A percentile compares a stretch with the other conserved stretches of the same genome.
Evolutionary conservation across 2,329 filamentous ascomycete genomes (phyloP).

Genomic region (Venturia pyrina): DNA sequence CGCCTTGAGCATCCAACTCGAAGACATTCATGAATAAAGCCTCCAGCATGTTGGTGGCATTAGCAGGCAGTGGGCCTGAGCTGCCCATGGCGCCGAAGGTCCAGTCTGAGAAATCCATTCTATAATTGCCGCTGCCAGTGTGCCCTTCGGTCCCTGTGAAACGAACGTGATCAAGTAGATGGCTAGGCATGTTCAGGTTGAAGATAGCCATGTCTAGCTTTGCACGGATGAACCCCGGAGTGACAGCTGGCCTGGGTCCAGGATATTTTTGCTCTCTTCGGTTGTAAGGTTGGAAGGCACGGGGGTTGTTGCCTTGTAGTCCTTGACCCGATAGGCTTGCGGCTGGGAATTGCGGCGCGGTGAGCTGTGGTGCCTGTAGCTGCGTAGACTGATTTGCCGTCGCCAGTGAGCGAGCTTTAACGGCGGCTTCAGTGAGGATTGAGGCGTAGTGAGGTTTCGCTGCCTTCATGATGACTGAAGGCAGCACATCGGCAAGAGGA

Average conservation of each 20-base stretch:
- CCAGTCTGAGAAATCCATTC: slow-evolving; percentile 4
- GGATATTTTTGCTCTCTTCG: neutral
- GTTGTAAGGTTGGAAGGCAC: neutral
- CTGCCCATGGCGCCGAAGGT: neutral
- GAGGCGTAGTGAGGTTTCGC: slow-evolving; percentile 4
- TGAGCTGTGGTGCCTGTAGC: neutral
- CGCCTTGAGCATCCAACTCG: neutral
- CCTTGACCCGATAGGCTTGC: neutral
- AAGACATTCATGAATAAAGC: neutral
- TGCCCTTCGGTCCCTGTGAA: neutral
- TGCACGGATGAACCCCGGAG: neutral
- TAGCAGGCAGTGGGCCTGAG: neutral
- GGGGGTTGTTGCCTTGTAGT: neutral
- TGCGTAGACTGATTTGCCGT: neutral
- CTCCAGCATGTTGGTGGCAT: neutral
- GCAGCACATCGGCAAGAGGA: slow-evolving; percentile 4
- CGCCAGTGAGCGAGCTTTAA: slow-evolving; percentile 3
- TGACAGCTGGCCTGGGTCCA: neutral
- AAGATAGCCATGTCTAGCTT: neutral
- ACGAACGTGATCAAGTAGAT: neutral
- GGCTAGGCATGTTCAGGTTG: neutral
- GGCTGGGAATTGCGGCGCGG: neutral
- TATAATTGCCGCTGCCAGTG: neutral
- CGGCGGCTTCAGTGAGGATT: slow-evolving; percentile 1
- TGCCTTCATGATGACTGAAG: slow-evolving; percentile 4